A percentile compares a stretch with the other conserved stretches of the same genome.
Evolutionary conservation across 192 early-diverging fungal species (phyloP).

Genomic region (Podila epigama): DNA sequence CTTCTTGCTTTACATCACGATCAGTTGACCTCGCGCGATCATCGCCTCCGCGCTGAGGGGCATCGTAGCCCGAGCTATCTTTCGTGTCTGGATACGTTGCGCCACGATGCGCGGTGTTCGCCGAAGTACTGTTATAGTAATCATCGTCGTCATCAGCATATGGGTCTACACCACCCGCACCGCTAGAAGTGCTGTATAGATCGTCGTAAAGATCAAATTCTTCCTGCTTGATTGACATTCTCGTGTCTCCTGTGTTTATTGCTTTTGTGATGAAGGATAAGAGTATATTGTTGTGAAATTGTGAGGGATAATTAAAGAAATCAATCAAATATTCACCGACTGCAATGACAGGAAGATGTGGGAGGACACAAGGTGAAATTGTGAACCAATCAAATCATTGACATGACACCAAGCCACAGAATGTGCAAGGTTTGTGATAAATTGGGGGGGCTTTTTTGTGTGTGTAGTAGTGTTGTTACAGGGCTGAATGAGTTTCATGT

Average conservation of each 20-base stretch:
- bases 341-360: no score
- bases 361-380: no score
- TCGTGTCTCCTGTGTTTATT: not conserved
- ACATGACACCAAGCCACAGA: no score
- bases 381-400: no score
- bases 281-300: no score
- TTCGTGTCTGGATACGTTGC: not conserved
- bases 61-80: not conserved
- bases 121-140: slow-evolving; percentile 30
- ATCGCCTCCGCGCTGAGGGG: not conserved
- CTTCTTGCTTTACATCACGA: slow-evolving; percentile 5
- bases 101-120: not conserved
- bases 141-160: slow-evolving; percentile 43
- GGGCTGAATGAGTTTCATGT: no score
- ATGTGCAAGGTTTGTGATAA: no score
- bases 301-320: no score
- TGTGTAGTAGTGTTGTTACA: no score
- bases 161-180: slow-evolving; percentile 17
- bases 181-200: slow-evolving; percentile 31
- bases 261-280: no score
- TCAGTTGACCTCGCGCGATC: slow-evolving; percentile 2
- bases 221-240: slow-evolving; percentile 38
- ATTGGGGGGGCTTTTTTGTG: no score
- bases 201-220: slow-evolving; percentile 51
- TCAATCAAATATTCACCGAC: no score